These are phyloP conservation scores for Tuber brumale DNA, from an alignment of 495 filamentous ascomycete species.

Conservation along the genomic window DNA sequence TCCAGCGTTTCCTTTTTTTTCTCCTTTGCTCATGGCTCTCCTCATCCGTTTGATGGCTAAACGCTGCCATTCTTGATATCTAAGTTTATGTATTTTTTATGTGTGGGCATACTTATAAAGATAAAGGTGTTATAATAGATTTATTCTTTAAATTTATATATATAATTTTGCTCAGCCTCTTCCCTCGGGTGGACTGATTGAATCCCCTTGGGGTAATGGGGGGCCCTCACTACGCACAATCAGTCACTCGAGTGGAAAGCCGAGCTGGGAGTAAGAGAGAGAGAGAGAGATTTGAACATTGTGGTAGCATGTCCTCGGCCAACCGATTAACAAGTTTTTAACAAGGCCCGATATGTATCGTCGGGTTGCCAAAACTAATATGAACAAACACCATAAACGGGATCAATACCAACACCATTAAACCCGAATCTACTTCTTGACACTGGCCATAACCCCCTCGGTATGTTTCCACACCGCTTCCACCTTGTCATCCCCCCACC, in stretches of 20 bases:
- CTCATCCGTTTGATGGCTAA: not conserved
- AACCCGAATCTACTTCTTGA: not conserved
- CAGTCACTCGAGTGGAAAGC: not conserved
- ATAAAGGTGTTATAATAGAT: not conserved
- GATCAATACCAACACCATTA: not conserved
- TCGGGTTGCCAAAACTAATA: not conserved
- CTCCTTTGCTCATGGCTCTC: not conserved
- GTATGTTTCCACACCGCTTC: constrained; percentile 28
- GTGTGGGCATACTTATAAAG: not conserved
- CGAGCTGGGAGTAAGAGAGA: not conserved
- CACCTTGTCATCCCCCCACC: constrained; percentile 31
- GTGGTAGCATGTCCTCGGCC: not conserved
- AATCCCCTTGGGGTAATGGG: not conserved
- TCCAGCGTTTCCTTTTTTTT: not conserved
- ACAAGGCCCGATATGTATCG: not conserved
- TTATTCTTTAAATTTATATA: not conserved
- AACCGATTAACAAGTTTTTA: not conserved
- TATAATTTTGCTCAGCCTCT: not conserved
- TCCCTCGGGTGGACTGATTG: not conserved
- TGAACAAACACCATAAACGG: not conserved
- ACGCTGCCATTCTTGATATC: not conserved
- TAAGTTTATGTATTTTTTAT: not conserved
- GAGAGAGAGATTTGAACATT: not conserved
- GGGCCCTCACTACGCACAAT: not conserved
- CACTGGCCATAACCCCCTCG: constrained; percentile 11